Percentiles rank a stretch among this genome's conserved stretches.
Conservation (phyloP, 306 rosid genomes). For the Ochetophila trinervis region DNA sequence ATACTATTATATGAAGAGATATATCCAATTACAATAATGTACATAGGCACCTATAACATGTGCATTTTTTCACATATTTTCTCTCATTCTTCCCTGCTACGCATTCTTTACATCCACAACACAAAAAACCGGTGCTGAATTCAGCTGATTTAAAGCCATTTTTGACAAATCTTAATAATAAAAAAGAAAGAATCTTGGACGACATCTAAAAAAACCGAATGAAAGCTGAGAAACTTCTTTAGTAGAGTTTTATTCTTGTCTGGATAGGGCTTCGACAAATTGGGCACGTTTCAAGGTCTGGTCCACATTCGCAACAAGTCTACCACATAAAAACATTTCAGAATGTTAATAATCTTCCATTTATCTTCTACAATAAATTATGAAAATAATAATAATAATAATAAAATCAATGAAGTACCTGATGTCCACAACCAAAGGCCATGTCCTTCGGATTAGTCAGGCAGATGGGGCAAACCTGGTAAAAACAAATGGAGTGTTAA, state of each 20-base stretch:
- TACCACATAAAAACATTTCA: constrained; percentile 34
- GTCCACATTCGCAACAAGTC: constrained; percentile 92
- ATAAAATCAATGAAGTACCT: constrained; percentile 41
- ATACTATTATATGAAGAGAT: neutral
- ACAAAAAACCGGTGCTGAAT: constrained; percentile 10
- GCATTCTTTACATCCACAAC: neutral
- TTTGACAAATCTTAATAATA: constrained; percentile 8
- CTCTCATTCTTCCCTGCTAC: too few species aligned
- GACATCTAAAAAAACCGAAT: neutral
- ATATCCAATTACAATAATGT: constrained; percentile 3
- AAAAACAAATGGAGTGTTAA: constrained; percentile 29
- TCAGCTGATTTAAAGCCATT: constrained; percentile 17
- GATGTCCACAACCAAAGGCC: constrained; percentile 99
- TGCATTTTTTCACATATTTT: too few species aligned
- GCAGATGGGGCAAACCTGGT: constrained; percentile 90
- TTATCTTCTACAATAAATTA: neutral
- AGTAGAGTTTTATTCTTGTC: constrained; percentile 81
- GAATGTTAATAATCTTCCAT: constrained; percentile 9
- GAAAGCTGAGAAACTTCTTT: constrained; percentile 13
- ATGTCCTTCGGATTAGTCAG: constrained; percentile 70
- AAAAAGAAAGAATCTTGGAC: constrained; percentile 38
- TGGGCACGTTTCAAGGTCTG: constrained; percentile 72
- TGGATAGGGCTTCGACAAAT: constrained; percentile 68
- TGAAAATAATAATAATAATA: constrained; percentile 7
- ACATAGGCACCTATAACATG: neutral